Base-by-base conservation (phyloP, 2,329 filamentous ascomycete genomes). In the Pyrenophora graminea region DNA sequence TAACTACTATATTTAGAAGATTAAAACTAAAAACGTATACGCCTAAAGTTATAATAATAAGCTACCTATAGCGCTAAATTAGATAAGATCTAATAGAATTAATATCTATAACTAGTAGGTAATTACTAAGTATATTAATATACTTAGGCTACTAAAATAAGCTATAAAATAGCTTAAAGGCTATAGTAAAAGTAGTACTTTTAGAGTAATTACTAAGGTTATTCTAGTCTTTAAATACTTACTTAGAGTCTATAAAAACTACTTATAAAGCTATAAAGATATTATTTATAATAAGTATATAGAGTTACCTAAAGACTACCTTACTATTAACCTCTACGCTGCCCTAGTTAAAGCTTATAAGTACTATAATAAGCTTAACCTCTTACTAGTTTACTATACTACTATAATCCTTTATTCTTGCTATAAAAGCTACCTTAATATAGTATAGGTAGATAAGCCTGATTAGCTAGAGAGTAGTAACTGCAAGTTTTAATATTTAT, bases 211-310 rank as follows among this genome's bases (percentile, higher is more conserved):
- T 12, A 6, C 34, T 40, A 17, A 45, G 27, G 19, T 50, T 34
- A 45, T 50, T 19, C 34, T n/a, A 18, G 41, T 50, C 1, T 50
- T 50, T 30, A 18, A 50, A 21, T 21, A 21, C 19, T 21, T 21
- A 21, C 19, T 21, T 21, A 21, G 19, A 21, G 19, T 5, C 19
- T 21, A 21, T 21, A 21, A 17, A 8, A 7, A 15, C 3, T 42
- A 25, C 31, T 21, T 21, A 5, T 21, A 21, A 21, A 21, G 19
- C 46, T 52, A 47, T 9, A 34, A 32, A 4, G 37, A 4, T 4
- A 36, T 51, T 8, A 32, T 34, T 17, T 33, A 45, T n/a, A 25
- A 51, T 6, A 13, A 10, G 7, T 33, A 27, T 21, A 18, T 25
- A 3, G 41, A 30, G 33, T 34, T 33, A 30, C 19, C 19, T 21